Percentiles rank a stretch among this genome's conserved stretches.
Conservation (phyloP, 2,329 filamentous ascomycete genomes). For the Niveomyces coronatus region DNA sequence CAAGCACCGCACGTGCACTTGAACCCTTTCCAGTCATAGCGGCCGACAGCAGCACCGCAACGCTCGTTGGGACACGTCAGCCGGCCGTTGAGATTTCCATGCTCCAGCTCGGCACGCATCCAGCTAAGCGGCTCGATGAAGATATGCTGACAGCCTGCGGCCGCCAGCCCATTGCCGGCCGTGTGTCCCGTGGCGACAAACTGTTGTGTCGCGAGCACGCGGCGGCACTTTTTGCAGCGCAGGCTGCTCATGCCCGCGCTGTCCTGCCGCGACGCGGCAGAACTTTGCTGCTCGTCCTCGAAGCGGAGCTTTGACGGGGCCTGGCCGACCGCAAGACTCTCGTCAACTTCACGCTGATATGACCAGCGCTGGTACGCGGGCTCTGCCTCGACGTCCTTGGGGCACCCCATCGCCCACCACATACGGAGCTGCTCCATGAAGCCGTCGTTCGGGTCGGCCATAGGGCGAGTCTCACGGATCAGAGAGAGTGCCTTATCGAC, state of each 20-base stretch:
- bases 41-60: constrained; percentile 75
- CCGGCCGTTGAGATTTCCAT: constrained; percentile 72
- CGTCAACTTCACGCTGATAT: constrained; percentile 44
- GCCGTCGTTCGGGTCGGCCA: constrained; percentile 81
- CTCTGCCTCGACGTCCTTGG: constrained; percentile 52
- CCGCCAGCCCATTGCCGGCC: constrained; percentile 17
- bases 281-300: constrained; percentile 51
- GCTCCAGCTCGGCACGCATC: constrained; percentile 80
- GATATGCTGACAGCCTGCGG: constrained; percentile 66
- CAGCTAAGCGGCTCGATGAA: constrained; percentile 89
- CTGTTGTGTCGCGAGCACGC: constrained; percentile 40
- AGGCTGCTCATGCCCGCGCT: too few relatives aligned
- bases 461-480: constrained; percentile 58
- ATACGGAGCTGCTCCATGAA: constrained; percentile 85
- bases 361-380: constrained; percentile 69
- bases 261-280: constrained; percentile 17
- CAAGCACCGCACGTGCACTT: constrained; percentile 84
- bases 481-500: constrained; percentile 53
- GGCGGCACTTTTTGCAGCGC: constrained; percentile 85
- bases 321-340: constrained; percentile 58
- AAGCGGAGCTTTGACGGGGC: constrained; percentile 79
- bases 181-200: constrained; percentile 62
- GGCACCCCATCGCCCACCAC: constrained; percentile 80
- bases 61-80: constrained; percentile 70
- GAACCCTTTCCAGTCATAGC: constrained; percentile 95